phyloP scores from a whole-genome alignment of 768 basidiomycete species.

The Lepiota venenata region DNA sequence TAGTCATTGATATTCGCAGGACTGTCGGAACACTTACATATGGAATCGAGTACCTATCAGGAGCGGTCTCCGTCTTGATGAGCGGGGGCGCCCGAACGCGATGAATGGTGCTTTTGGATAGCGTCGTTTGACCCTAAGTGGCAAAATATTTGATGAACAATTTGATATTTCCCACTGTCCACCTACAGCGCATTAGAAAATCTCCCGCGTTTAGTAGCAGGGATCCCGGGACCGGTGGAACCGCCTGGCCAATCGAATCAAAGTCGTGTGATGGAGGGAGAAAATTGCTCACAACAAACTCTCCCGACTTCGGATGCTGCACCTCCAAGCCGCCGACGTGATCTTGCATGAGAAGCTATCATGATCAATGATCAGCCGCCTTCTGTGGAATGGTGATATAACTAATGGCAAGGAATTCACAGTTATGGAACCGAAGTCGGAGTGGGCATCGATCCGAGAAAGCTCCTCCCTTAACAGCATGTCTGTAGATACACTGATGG shows the following conservation, averaged over 20 bases:
- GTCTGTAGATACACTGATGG: constrained; percentile 26
- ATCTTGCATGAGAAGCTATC: constrained; percentile 52
- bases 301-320: constrained; percentile 47
- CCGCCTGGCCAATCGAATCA: constrained; percentile 23
- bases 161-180: background rate
- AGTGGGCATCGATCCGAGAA: constrained; percentile 44
- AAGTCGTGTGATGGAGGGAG: too few relatives aligned
- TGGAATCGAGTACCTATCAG: constrained; percentile 59
- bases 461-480: constrained; percentile 32
- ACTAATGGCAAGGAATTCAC: constrained; percentile 12
- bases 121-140: constrained; percentile 40
- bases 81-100: constrained; percentile 43
- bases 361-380: background rate
- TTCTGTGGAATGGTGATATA: too few relatives aligned
- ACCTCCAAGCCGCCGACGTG: constrained; percentile 60
- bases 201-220: constrained; percentile 52
- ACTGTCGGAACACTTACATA: constrained; percentile 36
- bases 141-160: background rate
- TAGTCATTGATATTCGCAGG: background rate
- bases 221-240: constrained; percentile 40
- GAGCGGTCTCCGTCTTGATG: constrained; percentile 32
- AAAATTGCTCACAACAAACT: constrained; percentile 28
- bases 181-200: constrained; percentile 45
- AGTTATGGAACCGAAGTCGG: constrained; percentile 57
- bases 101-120: constrained; percentile 49